Evolutionary conservation across 1,284 basidiomycete species (phyloP).

Genomic region (Xerocomus cyaneibrunnescens): DNA sequence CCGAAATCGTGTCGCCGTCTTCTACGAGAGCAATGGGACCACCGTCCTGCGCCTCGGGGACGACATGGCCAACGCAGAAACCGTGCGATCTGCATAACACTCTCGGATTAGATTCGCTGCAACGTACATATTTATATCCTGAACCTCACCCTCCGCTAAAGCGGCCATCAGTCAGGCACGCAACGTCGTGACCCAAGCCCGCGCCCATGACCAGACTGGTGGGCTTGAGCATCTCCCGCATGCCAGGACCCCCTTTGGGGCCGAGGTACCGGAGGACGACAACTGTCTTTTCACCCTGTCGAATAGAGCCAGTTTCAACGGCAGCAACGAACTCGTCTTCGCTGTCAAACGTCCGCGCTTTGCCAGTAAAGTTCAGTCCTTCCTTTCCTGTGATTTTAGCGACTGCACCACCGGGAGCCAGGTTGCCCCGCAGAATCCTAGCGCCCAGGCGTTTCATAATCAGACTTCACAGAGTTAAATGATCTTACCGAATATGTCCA

Average conservation of each 20-base stretch:
- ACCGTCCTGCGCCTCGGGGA: constrained; percentile 86
- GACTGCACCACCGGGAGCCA: constrained; percentile 93
- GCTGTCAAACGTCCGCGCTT: constrained; percentile 80
- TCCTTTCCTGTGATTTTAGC: constrained; percentile 95
- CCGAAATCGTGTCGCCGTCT: constrained; percentile 85
- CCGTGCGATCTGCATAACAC: constrained; percentile 66
- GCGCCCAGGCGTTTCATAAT: constrained; percentile 2
- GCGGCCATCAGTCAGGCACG: constrained; percentile 90
- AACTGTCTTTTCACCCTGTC: constrained; percentile 88
- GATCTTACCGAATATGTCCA: constrained; percentile 79
- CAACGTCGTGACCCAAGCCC: constrained; percentile 87
- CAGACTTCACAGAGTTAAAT: not conserved
- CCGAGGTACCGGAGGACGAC: constrained; percentile 87
- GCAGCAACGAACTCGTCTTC: constrained; percentile 82
- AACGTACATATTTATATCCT: constrained; percentile 10
- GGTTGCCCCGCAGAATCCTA: constrained; percentile 80
- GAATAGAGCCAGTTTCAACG: constrained; percentile 78
- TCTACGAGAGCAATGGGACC: constrained; percentile 88
- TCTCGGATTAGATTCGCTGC: constrained; percentile 15
- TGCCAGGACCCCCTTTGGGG: constrained; percentile 88
- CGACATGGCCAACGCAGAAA: constrained; percentile 92
- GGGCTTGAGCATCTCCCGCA: constrained; percentile 95
- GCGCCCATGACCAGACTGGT: constrained; percentile 92
- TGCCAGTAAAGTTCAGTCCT: constrained; percentile 80
- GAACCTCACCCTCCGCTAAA: constrained; percentile 85